phyloP scores from a whole-genome alignment of 768 basidiomycete species.

The Heimioporus sp. region DNA sequence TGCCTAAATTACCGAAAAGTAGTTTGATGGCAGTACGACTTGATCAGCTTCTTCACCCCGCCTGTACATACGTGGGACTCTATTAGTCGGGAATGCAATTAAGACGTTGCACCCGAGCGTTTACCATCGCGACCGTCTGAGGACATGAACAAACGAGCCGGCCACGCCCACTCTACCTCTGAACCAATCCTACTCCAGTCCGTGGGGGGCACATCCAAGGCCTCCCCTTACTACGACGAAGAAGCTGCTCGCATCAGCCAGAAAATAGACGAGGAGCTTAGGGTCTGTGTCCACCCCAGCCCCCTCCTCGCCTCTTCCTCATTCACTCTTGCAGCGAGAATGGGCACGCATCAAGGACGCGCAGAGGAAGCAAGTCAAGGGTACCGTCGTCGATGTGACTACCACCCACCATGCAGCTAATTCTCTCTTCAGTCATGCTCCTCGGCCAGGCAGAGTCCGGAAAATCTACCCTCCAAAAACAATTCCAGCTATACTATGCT shows the following conservation, averaged over 20 bases:
- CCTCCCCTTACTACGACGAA: slow-evolving; percentile 38
- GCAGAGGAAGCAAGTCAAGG: slow-evolving; percentile 51
- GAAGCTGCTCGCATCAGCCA: slow-evolving; percentile 48
- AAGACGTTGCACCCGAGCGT: slow-evolving; percentile 21
- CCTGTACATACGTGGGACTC: slow-evolving; percentile 38
- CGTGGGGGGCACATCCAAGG: slow-evolving; percentile 26
- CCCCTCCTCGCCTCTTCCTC: background rate
- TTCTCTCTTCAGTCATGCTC: slow-evolving; percentile 52
- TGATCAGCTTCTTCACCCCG: slow-evolving; percentile 35
- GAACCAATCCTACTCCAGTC: slow-evolving; percentile 33
- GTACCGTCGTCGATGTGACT: slow-evolving; percentile 25
- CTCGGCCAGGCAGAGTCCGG: slow-evolving; percentile 81
- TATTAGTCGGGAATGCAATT: slow-evolving; percentile 28
- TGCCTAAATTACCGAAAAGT: slow-evolving; percentile 21
- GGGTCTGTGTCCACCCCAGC: slow-evolving; percentile 32
- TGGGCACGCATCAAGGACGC: slow-evolving; percentile 44
- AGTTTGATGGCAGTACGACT: slow-evolving; percentile 29
- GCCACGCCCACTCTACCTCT: slow-evolving; percentile 29
- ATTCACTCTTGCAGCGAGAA: slow-evolving; percentile 43
- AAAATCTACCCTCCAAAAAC: slow-evolving; percentile 83
- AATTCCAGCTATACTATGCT: slow-evolving; percentile 80
- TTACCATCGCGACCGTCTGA: slow-evolving; percentile 14
- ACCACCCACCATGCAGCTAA: slow-evolving; percentile 2
- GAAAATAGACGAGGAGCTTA: slow-evolving; percentile 57
- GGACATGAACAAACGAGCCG: slow-evolving; percentile 28